Conservation (phyloP, 208 protist genomes). For the Leishmania braziliensis region DNA sequence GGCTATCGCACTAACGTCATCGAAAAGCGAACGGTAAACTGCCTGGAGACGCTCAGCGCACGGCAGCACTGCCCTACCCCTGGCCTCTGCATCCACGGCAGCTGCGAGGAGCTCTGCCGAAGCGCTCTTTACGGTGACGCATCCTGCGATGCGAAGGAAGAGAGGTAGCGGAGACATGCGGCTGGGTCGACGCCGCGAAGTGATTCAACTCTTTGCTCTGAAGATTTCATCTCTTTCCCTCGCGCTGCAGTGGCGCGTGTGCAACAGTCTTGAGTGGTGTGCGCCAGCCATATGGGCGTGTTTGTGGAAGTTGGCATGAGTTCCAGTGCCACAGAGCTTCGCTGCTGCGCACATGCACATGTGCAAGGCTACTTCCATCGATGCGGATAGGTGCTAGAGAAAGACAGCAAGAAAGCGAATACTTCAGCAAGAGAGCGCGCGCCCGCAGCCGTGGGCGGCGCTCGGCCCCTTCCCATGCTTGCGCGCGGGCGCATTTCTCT, state of each 20-base stretch:
- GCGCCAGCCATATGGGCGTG: background rate
- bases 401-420: background rate
- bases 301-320: background rate
- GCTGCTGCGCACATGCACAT: background rate
- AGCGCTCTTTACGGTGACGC: background rate
- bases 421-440: background rate
- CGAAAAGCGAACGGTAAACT: background rate
- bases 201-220: background rate
- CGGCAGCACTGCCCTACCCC: slow-evolving; percentile 13
- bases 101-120: slow-evolving; percentile 28
- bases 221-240: background rate
- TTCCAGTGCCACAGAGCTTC: background rate
- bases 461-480: background rate
- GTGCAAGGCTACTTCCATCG: background rate
- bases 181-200: background rate
- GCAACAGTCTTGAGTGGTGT: background rate
- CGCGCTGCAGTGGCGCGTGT: background rate
- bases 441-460: background rate
- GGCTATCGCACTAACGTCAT: background rate
- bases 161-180: background rate
- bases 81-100: slow-evolving; percentile 16
- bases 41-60: slow-evolving; percentile 8
- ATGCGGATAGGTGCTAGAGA: background rate
- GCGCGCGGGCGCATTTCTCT: background rate
- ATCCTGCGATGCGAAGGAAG: no score